A percentile compares a stretch with the other conserved stretches of the same genome.
Evolutionary conservation across 2,329 filamentous ascomycete species (phyloP).

Genomic region (Colletotrichum zoysiae): DNA sequence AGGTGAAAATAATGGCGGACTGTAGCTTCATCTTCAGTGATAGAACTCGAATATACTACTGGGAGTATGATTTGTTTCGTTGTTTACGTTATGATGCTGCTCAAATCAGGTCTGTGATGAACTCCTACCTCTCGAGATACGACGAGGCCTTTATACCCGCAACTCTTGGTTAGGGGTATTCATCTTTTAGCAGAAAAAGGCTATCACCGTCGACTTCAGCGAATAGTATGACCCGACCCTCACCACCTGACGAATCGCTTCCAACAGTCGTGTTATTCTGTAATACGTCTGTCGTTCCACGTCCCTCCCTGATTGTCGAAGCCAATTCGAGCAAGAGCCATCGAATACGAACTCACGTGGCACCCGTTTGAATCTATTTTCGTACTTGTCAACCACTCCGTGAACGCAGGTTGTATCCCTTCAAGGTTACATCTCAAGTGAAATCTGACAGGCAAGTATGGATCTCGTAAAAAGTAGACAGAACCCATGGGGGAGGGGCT

Average conservation of each 20-base stretch:
- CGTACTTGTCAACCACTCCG: neutral
- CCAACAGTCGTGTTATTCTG: neutral
- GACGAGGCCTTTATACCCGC: neutral
- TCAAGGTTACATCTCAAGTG: neutral
- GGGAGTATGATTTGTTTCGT: no score
- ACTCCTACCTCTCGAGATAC: neutral
- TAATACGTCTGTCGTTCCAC: conserved; percentile 6
- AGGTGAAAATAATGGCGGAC: conserved; percentile 19
- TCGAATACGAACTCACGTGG: conserved; percentile 29
- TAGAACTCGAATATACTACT: neutral
- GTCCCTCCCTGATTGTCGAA: neutral
- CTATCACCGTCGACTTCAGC: neutral
- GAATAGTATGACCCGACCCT: conserved; percentile 3
- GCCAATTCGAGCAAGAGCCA: conserved; percentile 2
- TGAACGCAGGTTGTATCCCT: neutral
- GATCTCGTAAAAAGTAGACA: neutral
- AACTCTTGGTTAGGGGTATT: neutral
- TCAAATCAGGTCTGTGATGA: neutral
- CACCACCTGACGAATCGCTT: neutral
- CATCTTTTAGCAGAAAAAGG: no score
- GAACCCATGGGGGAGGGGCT: conserved; percentile 6
- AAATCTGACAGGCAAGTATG: neutral
- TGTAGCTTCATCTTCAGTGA: conserved; percentile 44
- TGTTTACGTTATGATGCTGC: no score
- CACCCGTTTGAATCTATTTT: conserved; percentile 10